phyloP scores from a whole-genome alignment of 176 grass and related monocot species.

The Melocanna baccifera region DNA sequence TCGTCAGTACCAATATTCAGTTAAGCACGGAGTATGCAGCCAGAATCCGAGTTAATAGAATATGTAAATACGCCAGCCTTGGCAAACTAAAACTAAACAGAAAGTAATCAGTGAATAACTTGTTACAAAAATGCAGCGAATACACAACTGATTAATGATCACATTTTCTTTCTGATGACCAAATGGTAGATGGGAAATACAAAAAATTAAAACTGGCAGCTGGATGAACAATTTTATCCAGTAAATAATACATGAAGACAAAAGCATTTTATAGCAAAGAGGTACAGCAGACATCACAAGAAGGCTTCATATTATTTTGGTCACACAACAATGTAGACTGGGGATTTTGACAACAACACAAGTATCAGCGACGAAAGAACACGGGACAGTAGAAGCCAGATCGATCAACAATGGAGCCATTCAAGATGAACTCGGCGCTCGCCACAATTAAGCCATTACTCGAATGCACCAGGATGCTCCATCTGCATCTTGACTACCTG shows the following conservation, averaged over 20 bases:
- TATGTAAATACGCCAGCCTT: background rate
- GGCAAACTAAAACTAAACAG: background rate
- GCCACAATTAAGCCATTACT: conserved; percentile 24
- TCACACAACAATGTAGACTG: background rate
- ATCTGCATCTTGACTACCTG: conserved; percentile 65
- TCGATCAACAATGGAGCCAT: conserved; percentile 9
- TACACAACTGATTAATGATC: background rate
- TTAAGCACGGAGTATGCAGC: background rate
- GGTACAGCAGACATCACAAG: background rate
- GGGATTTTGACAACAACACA: background rate
- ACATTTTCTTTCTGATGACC: background rate
- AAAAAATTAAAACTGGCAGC: background rate
- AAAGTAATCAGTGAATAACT: too few relatives aligned
- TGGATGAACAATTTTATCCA: background rate
- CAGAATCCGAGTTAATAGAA: background rate
- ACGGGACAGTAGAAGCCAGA: conserved; percentile 21
- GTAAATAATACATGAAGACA: background rate
- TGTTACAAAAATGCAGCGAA: background rate
- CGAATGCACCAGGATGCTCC: conserved; percentile 55
- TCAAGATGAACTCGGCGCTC: background rate
- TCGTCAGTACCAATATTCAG: background rate
- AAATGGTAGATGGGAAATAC: background rate
- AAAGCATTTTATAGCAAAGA: background rate
- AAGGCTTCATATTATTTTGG: conserved; percentile 46
- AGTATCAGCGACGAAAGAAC: background rate